phyloP scores from a whole-genome alignment of 116 monocot genomes.

The Papilionanthe hybrid region DNA sequence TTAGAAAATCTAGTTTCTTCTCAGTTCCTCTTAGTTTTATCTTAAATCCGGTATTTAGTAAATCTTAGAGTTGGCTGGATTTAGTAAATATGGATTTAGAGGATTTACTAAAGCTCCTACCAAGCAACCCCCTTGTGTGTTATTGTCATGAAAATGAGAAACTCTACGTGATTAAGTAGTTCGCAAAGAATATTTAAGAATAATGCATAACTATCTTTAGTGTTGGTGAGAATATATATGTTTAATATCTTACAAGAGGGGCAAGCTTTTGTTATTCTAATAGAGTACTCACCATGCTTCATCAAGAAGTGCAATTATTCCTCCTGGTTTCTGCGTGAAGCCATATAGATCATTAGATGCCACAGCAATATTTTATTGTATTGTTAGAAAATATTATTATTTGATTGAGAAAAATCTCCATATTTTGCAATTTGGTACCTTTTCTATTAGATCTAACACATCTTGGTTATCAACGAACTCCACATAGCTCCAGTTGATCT shows the following conservation, averaged over 20 bases:
- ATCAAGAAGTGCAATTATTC: conserved; percentile 98
- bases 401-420: neutral
- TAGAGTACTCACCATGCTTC: conserved; percentile 77
- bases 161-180: neutral
- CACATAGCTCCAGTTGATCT: conserved; percentile 96
- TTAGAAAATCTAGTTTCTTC: too few relatives aligned
- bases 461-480: conserved; percentile 99
- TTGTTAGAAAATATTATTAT: neutral
- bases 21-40: too few relatives aligned
- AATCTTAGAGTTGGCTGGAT: too few relatives aligned
- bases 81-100: too few relatives aligned
- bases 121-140: too few relatives aligned
- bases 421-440: conserved; percentile 32
- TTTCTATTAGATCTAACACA: conserved; percentile 98
- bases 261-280: neutral
- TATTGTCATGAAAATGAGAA: too few relatives aligned
- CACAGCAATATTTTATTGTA: neutral
- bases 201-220: neutral
- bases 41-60: too few relatives aligned
- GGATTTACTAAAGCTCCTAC: too few relatives aligned
- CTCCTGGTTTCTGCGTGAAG: conserved; percentile 85
- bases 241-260: neutral
- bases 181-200: neutral
- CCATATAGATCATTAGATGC: conserved; percentile 10
- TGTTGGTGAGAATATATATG: neutral